phyloP scores from a whole-genome alignment of 1,284 basidiomycete genomes.

The Vanrija humicola region DNA sequence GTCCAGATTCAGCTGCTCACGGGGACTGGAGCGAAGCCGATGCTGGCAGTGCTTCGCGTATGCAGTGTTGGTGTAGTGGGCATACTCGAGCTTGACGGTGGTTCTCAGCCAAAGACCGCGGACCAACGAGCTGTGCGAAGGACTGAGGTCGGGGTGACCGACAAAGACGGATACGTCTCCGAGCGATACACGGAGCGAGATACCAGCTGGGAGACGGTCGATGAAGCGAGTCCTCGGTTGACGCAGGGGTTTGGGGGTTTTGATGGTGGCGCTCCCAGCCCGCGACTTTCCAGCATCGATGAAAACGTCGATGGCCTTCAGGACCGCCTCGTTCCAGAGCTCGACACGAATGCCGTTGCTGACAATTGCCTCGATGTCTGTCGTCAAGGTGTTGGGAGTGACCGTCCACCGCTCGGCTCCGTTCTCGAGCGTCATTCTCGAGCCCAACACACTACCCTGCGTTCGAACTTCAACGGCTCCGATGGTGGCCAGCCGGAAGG shows the following conservation, averaged over 20 bases:
- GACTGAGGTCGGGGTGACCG: constrained; percentile 72
- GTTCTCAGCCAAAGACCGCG: constrained; percentile 68
- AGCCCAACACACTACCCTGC: constrained; percentile 25
- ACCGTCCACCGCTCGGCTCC: constrained; percentile 25
- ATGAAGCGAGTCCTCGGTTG: constrained; percentile 20
- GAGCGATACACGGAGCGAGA: constrained; percentile 60
- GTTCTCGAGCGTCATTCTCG: constrained; percentile 1
- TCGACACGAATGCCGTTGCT: constrained; percentile 63
- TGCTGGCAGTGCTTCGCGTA: constrained; percentile 49
- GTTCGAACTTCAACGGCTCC: constrained; percentile 25
- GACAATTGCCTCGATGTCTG: constrained; percentile 56
- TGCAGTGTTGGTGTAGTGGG: constrained; percentile 51
- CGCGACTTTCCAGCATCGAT: constrained; percentile 31
- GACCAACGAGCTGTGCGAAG: constrained; percentile 61
- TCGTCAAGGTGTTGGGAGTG: constrained; percentile 50
- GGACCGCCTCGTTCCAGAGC: constrained; percentile 65
- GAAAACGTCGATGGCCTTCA: constrained; percentile 55
- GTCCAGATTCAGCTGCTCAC: constrained; percentile 52
- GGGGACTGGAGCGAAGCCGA: constrained; percentile 52
- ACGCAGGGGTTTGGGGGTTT: background rate
- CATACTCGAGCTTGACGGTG: constrained; percentile 60
- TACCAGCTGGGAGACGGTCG: constrained; percentile 56
- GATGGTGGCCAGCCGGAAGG: constrained; percentile 31
- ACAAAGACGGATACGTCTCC: constrained; percentile 64
- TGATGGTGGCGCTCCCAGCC: background rate